A percentile compares a stretch with the other conserved stretches of the same genome.
Evolutionary conservation across 768 basidiomycete species (phyloP).

Genomic region (Rickenella mellea): DNA sequence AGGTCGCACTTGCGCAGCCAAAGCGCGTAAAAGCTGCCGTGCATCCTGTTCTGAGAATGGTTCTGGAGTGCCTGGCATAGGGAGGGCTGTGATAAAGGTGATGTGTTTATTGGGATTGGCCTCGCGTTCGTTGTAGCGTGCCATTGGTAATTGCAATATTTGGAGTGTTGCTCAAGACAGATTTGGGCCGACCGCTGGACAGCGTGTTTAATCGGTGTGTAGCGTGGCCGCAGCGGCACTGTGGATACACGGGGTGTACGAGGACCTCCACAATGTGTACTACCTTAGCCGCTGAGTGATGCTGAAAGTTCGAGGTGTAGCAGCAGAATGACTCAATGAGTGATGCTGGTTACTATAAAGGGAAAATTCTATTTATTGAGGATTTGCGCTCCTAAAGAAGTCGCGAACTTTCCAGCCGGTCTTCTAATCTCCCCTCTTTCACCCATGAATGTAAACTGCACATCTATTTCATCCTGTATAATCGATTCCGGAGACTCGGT

Average conservation of each 20-base stretch:
- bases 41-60: slow-evolving; percentile 42
- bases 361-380: too few relatives aligned
- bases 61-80: slow-evolving; percentile 26
- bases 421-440: slow-evolving; percentile 70
- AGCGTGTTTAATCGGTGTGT: too few relatives aligned
- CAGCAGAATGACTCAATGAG: too few relatives aligned
- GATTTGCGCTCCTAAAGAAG: slow-evolving; percentile 27
- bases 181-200: too few relatives aligned
- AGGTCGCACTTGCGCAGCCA: slow-evolving; percentile 78
- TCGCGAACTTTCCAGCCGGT: slow-evolving; percentile 46
- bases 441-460: slow-evolving; percentile 86
- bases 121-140: slow-evolving; percentile 61
- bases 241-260: too few relatives aligned
- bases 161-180: too few relatives aligned
- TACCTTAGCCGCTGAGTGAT: too few relatives aligned
- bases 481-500: slow-evolving; percentile 20
- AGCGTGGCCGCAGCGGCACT: too few relatives aligned
- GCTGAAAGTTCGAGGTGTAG: too few relatives aligned
- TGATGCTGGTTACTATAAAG: too few relatives aligned
- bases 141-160: too few relatives aligned
- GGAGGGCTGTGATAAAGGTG: slow-evolving; percentile 65
- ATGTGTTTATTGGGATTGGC: slow-evolving; percentile 66
- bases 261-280: too few relatives aligned
- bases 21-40: slow-evolving; percentile 60
- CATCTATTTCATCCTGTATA: slow-evolving; percentile 21